Evolutionary conservation across 768 basidiomycete species (phyloP), one percentile per base, ranked within the genome.

Genomic region (Austroboletus eburneus): DNA sequence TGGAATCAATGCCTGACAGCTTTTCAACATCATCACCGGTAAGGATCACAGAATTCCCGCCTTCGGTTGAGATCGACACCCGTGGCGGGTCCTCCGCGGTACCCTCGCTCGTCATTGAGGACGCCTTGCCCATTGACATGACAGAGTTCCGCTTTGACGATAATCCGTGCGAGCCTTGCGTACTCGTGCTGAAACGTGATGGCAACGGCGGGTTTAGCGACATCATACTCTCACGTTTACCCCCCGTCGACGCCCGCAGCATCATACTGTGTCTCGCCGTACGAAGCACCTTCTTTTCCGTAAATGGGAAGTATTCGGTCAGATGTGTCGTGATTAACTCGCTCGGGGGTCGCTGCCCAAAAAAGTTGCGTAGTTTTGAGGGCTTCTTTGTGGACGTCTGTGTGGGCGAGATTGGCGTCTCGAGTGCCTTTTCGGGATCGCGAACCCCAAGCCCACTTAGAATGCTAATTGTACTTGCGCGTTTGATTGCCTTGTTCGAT

Each of bases 291-390:
- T 87, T 93, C 71, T 87, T 91, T 73, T 96, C 92, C 4, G 91
- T 84, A 52, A 79, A 78, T 1, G 96, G 96, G 81, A 99, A 99
- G 73, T 87, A 99, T 50, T 96, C 94, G 17, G 87, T 83, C 42
- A 98, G 68, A 62, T 98, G 94, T 7, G 76, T 95, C 21, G 94
- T 90, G 71, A 98, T 98, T 52, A 98, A 81, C 66, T 98, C 96
- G 69, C 88, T 91, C 0, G 96, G 94, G 1, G 96, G 96, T 33
- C 96, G 87, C 59, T 97, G 96, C 14, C 95, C 96, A 57, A 97
- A 95, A 75, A 98, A 99, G 73, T 92, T 93, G 67, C 88, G 88
- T 39, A 93, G 64, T 59, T 91, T 93, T 18, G 79, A 78, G 4
- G 83, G 79, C 9, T 75, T 70, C 56, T 79, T 67, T 30, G 51